Conservation (phyloP, 345 rosid species). For the Fremontodendron californicum region DNA sequence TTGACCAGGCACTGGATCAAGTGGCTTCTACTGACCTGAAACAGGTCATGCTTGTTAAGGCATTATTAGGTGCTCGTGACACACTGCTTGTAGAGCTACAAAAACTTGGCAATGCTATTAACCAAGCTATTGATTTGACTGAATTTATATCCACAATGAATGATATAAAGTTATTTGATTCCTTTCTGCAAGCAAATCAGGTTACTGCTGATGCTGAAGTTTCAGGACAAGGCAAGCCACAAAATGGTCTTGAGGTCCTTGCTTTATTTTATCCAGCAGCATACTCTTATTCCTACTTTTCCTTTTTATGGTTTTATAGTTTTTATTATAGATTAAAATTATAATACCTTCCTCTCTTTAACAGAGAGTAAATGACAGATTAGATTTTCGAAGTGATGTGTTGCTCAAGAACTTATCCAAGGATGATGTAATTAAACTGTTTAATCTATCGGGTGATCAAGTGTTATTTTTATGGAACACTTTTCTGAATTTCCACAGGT, state of each 20-base stretch:
- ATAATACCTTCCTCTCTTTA: slow-evolving; percentile 13
- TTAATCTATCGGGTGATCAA: slow-evolving; percentile 63
- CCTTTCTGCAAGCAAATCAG: slow-evolving; percentile 34
- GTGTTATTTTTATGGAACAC: slow-evolving; percentile 63
- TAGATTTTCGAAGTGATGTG: slow-evolving; percentile 37
- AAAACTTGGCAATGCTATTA: slow-evolving; percentile 60
- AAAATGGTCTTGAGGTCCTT: slow-evolving; percentile 74
- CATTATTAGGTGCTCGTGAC: slow-evolving; percentile 63
- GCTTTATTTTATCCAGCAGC: slow-evolving; percentile 33
- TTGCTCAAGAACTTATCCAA: slow-evolving; percentile 41
- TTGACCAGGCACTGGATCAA: slow-evolving; percentile 49
- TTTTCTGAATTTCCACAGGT: slow-evolving; percentile 92
- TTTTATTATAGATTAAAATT: background rate
- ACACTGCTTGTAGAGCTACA: slow-evolving; percentile 61
- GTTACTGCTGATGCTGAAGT: slow-evolving; percentile 32
- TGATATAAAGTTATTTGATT: slow-evolving; percentile 37
- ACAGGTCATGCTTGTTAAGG: slow-evolving; percentile 51
- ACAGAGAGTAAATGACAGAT: slow-evolving; percentile 47
- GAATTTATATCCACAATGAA: slow-evolving; percentile 50
- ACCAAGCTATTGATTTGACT: slow-evolving; percentile 45
- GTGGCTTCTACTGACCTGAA: slow-evolving; percentile 40
- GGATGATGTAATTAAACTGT: slow-evolving; percentile 47
- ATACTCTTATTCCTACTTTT: slow-evolving; percentile 6
- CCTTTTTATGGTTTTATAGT: background rate
- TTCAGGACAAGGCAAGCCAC: slow-evolving; percentile 59